A percentile compares a stretch with the other conserved stretches of the same genome.
phyloP scores from a whole-genome alignment of 306 rosid genomes.

The Mucuna pruriens region DNA sequence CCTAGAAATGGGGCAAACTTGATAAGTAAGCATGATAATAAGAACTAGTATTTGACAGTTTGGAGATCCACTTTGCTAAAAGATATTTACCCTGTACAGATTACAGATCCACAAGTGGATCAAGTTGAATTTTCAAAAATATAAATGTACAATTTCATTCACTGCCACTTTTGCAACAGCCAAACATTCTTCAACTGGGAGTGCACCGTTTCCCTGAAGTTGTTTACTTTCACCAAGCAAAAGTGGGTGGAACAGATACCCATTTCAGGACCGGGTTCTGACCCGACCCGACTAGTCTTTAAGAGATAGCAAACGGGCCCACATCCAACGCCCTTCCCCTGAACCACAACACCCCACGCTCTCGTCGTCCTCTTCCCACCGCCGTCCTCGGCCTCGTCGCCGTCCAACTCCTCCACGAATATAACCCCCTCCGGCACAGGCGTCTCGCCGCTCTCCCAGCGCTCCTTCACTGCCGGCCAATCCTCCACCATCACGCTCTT shows the following conservation, averaged over 20 bases:
- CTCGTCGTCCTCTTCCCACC: constrained; percentile 34
- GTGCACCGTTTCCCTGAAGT: constrained; percentile 54
- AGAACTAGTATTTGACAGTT: not conserved
- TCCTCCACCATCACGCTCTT: constrained; percentile 54
- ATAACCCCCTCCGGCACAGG: constrained; percentile 77
- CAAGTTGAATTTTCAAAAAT: not conserved
- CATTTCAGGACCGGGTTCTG: constrained; percentile 40
- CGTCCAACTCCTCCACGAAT: constrained; percentile 66
- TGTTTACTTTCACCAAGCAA: constrained; percentile 59
- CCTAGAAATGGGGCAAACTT: too few relatives aligned
- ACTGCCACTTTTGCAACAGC: constrained; percentile 48
- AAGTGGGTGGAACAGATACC: constrained; percentile 64
- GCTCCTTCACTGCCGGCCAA: constrained; percentile 54
- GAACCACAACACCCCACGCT: constrained; percentile 81
- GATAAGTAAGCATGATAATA: too few relatives aligned
- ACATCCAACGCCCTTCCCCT: constrained; percentile 62
- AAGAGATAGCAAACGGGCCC: constrained; percentile 70
- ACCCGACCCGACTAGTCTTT: constrained; percentile 56
- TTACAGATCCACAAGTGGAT: constrained; percentile 1
- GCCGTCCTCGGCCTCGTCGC: constrained; percentile 15
- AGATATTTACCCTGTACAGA: constrained; percentile 11
- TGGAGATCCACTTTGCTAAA: not conserved
- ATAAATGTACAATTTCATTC: not conserved
- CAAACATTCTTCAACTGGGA: constrained; percentile 81
- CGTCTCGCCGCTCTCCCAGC: constrained; percentile 58